Evolutionary conservation across 176 grass and related monocot species (phyloP).

Genomic region (Oryza coarctata): DNA sequence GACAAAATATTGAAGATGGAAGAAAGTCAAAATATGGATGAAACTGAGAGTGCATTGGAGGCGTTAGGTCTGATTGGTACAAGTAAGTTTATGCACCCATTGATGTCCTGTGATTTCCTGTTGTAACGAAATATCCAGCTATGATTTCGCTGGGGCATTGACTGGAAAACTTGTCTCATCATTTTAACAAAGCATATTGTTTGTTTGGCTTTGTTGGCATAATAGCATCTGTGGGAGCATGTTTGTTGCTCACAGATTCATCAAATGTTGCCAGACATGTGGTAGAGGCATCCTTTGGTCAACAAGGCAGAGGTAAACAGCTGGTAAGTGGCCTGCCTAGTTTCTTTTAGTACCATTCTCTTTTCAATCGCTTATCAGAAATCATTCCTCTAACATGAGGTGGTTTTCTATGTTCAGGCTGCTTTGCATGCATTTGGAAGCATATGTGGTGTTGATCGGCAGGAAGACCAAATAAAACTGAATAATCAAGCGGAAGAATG

Average conservation of each 20-base stretch:
- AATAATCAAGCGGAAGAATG: conserved; percentile 60
- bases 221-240: conserved; percentile 74
- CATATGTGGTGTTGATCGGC: conserved; percentile 73
- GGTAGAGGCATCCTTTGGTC: conserved; percentile 63
- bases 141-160: background rate
- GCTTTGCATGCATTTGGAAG: conserved; percentile 87
- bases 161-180: background rate
- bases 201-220: conserved; percentile 30
- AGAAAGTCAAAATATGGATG: conserved; percentile 62
- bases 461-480: conserved; percentile 57
- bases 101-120: conserved; percentile 2
- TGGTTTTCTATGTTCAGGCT: conserved; percentile 52
- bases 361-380: conserved; percentile 10
- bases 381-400: background rate
- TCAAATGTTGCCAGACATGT: conserved; percentile 51
- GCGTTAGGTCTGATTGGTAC: conserved; percentile 81
- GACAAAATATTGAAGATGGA: conserved; percentile 59
- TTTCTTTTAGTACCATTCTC: background rate
- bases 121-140: background rate
- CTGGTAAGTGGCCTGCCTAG: conserved; percentile 49
- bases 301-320: conserved; percentile 75
- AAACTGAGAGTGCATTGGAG: conserved; percentile 76
- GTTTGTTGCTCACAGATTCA: conserved; percentile 56
- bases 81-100: conserved; percentile 53
- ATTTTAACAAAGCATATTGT: conserved; percentile 20